Evolutionary conservation across 176 grass and related monocot species (phyloP).

Genomic region (Melocanna baccifera): DNA sequence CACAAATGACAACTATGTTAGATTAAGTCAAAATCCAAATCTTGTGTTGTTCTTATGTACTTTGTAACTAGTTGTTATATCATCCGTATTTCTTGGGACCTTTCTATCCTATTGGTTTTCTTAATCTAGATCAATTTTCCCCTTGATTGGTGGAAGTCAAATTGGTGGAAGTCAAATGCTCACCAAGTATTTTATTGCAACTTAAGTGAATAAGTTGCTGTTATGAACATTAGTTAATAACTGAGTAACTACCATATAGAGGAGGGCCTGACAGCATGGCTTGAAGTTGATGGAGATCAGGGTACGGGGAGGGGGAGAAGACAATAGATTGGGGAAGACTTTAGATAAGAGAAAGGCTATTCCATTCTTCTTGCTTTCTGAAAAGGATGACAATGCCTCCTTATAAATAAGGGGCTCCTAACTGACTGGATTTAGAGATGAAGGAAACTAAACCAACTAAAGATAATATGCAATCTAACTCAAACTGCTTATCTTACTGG

Average conservation of each 20-base stretch:
- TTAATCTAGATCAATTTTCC: not conserved
- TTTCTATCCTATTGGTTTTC: not conserved
- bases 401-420: not conserved
- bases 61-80: not conserved
- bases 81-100: not conserved
- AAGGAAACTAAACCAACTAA: not conserved
- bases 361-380: not conserved
- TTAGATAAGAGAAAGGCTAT: not conserved
- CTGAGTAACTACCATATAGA: not conserved
- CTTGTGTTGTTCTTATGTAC: not conserved
- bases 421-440: not conserved
- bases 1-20: not conserved
- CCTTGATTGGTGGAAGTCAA: not conserved
- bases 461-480: not conserved
- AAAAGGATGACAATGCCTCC: conserved; percentile 4
- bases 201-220: not conserved
- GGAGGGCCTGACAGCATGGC: not conserved
- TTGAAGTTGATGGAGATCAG: not conserved
- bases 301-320: not conserved
- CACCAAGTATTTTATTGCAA: not conserved
- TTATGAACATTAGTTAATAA: not conserved
- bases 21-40: not conserved
- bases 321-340: not conserved
- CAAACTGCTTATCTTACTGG: not conserved
- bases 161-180: not conserved